phyloP scores from a whole-genome alignment of 352 stramenopile species.

The Phytopythium montanum region DNA sequence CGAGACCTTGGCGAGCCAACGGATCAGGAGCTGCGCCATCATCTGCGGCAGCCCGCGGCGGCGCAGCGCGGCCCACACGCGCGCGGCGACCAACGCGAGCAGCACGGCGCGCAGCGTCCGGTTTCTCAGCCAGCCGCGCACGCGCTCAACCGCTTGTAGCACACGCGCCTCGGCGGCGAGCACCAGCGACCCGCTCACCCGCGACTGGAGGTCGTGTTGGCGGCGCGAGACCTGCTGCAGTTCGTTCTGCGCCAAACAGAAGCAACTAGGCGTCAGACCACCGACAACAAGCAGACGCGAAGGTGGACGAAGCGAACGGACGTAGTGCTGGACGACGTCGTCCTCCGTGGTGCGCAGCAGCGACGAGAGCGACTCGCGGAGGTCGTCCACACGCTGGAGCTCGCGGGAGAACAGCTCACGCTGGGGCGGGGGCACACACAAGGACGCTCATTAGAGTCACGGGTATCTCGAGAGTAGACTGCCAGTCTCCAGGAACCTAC shows the following conservation, averaged over 20 bases:
- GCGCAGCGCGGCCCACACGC: constrained; percentile 50
- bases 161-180: constrained; percentile 35
- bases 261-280: neutral
- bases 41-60: constrained; percentile 50
- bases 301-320: constrained; percentile 10
- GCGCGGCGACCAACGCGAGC: constrained; percentile 40
- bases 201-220: constrained; percentile 33
- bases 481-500: too few relatives aligned
- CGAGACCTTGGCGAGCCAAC: constrained; percentile 50
- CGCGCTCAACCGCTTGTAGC: constrained; percentile 28
- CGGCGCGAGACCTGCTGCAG: constrained; percentile 36
- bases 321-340: constrained; percentile 52
- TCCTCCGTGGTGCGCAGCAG: constrained; percentile 61
- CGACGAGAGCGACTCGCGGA: constrained; percentile 43
- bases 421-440: constrained; percentile 3
- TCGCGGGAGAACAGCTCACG: constrained; percentile 48
- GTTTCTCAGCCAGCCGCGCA: constrained; percentile 43
- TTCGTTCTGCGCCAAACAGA: constrained; percentile 28
- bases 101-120: constrained; percentile 48
- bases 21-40: constrained; percentile 55
- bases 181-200: constrained; percentile 40
- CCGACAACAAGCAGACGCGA: neutral
- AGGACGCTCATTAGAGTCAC: neutral
- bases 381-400: constrained; percentile 47
- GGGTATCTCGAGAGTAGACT: too few relatives aligned